Evolutionary conservation across 169 alveolate species (phyloP).

Genomic region (Plasmodium cynomolgi): DNA sequence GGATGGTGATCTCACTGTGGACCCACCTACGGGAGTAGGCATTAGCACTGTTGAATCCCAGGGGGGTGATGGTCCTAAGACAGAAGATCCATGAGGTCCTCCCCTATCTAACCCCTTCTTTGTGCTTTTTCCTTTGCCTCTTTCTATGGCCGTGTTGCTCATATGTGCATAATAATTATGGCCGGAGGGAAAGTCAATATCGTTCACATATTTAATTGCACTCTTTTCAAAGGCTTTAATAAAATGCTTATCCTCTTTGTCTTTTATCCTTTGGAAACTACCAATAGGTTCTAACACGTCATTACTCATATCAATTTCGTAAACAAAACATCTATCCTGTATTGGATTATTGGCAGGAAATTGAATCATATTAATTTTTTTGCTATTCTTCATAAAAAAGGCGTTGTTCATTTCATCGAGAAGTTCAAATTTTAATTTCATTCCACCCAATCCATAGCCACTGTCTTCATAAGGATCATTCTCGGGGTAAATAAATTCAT

Average conservation of each 20-base stretch:
- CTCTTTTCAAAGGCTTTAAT: not conserved
- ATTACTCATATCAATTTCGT: constrained; percentile 12
- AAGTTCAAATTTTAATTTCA: not conserved
- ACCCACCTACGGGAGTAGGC: not conserved
- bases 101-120: not conserved
- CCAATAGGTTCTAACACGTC: not conserved
- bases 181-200: not conserved
- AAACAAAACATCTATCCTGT: constrained; percentile 44
- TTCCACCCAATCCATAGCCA: not conserved
- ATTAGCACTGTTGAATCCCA: not conserved
- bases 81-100: not conserved
- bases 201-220: not conserved
- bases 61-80: not conserved
- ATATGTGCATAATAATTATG: no score
- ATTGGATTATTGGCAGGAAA: constrained; percentile 41
- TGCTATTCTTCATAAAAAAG: not conserved
- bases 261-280: not conserved
- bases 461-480: not conserved
- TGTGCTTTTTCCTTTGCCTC: not conserved
- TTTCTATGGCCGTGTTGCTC: not conserved
- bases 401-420: not conserved
- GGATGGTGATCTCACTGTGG: not conserved
- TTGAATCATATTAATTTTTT: constrained; percentile 35
- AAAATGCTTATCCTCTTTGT: not conserved
- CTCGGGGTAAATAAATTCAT: not conserved